Conservation (phyloP, 2,329 filamentous ascomycete genomes). For the Allantophomopsis lycopodina region DNA sequence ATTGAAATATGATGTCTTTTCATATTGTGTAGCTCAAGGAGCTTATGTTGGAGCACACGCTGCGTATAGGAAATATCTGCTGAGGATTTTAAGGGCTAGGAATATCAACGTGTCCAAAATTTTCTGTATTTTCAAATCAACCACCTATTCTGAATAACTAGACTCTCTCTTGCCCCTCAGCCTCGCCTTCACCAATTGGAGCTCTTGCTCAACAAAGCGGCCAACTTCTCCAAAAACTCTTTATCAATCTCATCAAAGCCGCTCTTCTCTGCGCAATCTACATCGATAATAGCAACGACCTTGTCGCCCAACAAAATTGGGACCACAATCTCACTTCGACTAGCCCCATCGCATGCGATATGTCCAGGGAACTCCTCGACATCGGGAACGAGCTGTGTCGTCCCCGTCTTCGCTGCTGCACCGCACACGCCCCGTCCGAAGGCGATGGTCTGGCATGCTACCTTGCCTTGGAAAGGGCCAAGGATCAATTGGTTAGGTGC, state of each 20-base stretch:
- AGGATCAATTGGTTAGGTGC: constrained; percentile 45
- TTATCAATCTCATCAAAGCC: constrained; percentile 61
- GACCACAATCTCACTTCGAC: constrained; percentile 70
- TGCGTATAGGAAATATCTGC: too few species aligned
- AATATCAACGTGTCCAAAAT: too few species aligned
- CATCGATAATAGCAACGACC: constrained; percentile 64
- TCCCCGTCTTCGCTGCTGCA: constrained; percentile 41
- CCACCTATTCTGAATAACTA: too few species aligned
- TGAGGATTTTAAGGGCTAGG: too few species aligned
- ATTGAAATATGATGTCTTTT: too few species aligned
- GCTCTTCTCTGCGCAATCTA: constrained; percentile 55
- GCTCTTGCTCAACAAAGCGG: constrained; percentile 38
- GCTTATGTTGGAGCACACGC: too few species aligned
- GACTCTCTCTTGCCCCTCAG: too few species aligned
- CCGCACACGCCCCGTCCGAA: constrained; percentile 69
- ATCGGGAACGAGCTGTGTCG: constrained; percentile 55
- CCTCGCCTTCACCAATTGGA: constrained; percentile 46
- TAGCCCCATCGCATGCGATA: constrained; percentile 68
- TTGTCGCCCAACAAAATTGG: constrained; percentile 37
- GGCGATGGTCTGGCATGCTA: constrained; percentile 65
- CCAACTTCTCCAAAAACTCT: constrained; percentile 51
- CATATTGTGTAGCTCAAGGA: too few species aligned
- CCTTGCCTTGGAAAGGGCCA: constrained; percentile 69
- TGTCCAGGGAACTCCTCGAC: constrained; percentile 67
- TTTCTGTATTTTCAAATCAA: too few species aligned